These are phyloP conservation scores for Cutaneotrichosporon sp. DNA, from an alignment of 1,284 basidiomycete species.

Conservation along the genomic window DNA sequence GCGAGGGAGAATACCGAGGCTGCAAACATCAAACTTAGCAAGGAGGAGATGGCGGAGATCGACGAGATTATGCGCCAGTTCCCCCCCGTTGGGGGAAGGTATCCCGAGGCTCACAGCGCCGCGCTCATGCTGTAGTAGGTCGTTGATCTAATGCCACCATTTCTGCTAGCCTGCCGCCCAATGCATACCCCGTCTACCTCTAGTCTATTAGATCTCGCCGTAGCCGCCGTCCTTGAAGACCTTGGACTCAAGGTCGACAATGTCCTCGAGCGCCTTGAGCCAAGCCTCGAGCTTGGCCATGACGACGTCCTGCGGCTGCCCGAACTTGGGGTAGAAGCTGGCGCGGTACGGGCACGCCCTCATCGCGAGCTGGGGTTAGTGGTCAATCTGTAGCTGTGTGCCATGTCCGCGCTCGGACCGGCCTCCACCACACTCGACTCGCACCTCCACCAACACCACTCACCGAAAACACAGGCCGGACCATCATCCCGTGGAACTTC, in stretches of 20 bases:
- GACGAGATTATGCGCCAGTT: conserved; percentile 51
- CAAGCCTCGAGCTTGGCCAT: conserved; percentile 71
- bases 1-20: conserved; percentile 57
- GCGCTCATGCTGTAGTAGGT: conserved; percentile 21
- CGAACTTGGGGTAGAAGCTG: conserved; percentile 86
- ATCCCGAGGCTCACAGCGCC: conserved; percentile 24
- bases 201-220: conserved; percentile 57
- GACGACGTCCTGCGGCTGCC: conserved; percentile 67
- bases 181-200: conserved; percentile 5
- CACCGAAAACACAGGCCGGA: conserved; percentile 79
- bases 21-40: conserved; percentile 55
- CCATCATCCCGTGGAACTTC: conserved; percentile 82
- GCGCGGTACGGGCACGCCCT: conserved; percentile 91
- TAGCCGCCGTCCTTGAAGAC: conserved; percentile 72
- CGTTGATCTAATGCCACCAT: background rate
- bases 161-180: background rate
- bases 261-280: conserved; percentile 70
- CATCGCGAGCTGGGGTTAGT: conserved; percentile 74
- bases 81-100: conserved; percentile 37
- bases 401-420: too few relatives aligned
- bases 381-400: background rate
- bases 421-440: background rate
- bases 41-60: conserved; percentile 50
- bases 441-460: conserved; percentile 52
- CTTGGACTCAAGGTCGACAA: conserved; percentile 67